Evolutionary conservation across 2,329 filamentous ascomycete genomes (phyloP).

Genomic region (Ophiognomonia clavigignenti-juglandacearum): DNA sequence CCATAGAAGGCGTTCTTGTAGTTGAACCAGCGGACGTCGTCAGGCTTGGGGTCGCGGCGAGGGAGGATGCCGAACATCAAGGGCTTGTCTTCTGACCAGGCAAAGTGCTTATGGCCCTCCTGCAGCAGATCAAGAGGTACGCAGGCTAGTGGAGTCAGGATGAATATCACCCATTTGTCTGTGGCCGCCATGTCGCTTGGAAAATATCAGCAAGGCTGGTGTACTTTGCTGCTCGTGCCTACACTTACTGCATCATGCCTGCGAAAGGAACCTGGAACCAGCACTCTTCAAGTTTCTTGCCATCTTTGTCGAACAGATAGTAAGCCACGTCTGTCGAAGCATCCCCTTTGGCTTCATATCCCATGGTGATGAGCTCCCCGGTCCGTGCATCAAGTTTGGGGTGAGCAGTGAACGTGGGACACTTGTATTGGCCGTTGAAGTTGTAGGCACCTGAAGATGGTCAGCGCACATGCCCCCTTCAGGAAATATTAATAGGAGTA

Average conservation of each 20-base stretch:
- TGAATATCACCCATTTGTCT: slow-evolving; percentile 4
- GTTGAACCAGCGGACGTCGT: slow-evolving; percentile 6
- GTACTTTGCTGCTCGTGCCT: not conserved
- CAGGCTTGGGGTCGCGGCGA: slow-evolving; percentile 3
- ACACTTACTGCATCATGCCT: slow-evolving; percentile 6
- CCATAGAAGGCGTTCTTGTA: slow-evolving; percentile 10
- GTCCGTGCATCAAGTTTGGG: slow-evolving; percentile 47
- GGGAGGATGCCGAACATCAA: slow-evolving; percentile 6
- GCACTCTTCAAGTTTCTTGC: slow-evolving; percentile 7
- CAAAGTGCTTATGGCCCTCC: slow-evolving; percentile 10
- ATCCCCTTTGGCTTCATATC: slow-evolving; percentile 42
- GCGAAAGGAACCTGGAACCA: slow-evolving; percentile 8
- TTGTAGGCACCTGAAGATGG: slow-evolving; percentile 29
- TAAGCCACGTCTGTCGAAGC: slow-evolving; percentile 34
- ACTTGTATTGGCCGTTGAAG: slow-evolving; percentile 43
- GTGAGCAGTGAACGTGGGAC: slow-evolving; percentile 45
- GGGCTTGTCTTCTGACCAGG: slow-evolving; percentile 8
- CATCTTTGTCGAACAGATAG: slow-evolving; percentile 8
- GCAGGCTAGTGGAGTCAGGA: slow-evolving; percentile 4
- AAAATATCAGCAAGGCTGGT: not conserved
- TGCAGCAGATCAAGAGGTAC: slow-evolving; percentile 2
- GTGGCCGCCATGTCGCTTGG: slow-evolving; percentile 5
- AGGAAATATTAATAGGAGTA: not conserved
- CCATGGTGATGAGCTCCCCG: slow-evolving; percentile 48
- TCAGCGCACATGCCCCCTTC: not conserved